These are phyloP conservation scores for Viola pubescens DNA, from an alignment of 441 rosid genomes.

Conservation along the genomic window DNA sequence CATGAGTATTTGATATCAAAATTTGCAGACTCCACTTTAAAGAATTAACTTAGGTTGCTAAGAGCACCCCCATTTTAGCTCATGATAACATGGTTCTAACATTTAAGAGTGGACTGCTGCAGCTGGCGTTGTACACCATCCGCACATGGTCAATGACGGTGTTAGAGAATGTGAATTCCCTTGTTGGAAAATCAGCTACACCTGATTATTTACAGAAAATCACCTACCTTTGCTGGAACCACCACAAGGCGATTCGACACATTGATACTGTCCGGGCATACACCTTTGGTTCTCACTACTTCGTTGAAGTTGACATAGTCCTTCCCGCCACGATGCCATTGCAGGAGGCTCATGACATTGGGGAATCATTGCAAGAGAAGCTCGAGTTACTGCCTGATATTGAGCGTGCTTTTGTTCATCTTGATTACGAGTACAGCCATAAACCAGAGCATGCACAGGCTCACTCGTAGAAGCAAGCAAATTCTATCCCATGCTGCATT, in stretches of 20 bases:
- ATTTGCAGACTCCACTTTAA: not conserved
- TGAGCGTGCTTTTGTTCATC: conserved; percentile 92
- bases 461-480: conserved; percentile 21
- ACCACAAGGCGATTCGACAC: conserved; percentile 73
- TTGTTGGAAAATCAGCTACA: conserved; percentile 74
- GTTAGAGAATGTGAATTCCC: conserved; percentile 80
- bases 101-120: conserved; percentile 12
- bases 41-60: not conserved
- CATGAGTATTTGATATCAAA: not conserved
- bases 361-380: conserved; percentile 84
- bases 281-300: conserved; percentile 92
- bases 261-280: conserved; percentile 91
- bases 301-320: conserved; percentile 91
- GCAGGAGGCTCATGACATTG: conserved; percentile 85
- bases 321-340: conserved; percentile 78
- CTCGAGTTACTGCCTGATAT: conserved; percentile 74
- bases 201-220: conserved; percentile 84
- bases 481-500: not conserved
- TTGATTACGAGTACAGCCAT: conserved; percentile 84
- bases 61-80: not conserved
- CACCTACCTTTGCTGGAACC: conserved; percentile 93
- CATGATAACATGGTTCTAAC: no score
- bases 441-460: conserved; percentile 84
- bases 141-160: conserved; percentile 95
- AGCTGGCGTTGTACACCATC: conserved; percentile 90